These are phyloP conservation scores for Fusarium mangiferae DNA, from an alignment of 2,329 filamentous ascomycete genomes.

Conservation along the genomic window DNA sequence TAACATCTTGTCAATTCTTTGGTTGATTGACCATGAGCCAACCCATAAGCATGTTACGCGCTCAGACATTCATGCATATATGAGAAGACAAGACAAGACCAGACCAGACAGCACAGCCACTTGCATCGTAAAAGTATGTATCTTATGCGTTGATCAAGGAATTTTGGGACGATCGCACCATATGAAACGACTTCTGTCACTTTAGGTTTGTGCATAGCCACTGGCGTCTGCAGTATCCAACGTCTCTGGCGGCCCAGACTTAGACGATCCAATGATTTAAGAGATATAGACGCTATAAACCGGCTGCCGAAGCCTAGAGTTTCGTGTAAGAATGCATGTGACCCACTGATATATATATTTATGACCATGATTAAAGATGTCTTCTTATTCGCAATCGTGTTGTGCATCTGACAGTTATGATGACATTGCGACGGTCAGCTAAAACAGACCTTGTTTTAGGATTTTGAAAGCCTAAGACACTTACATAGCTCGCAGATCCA, in stretches of 20 bases:
- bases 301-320: slow-evolving; percentile 4
- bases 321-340: slow-evolving; percentile 6
- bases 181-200: slow-evolving; percentile 11
- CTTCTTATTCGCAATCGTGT: slow-evolving; percentile 20
- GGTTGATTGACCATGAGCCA: neutral
- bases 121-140: neutral
- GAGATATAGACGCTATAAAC: slow-evolving; percentile 4
- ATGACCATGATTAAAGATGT: neutral
- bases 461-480: slow-evolving; percentile 2
- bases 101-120: neutral
- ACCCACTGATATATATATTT: neutral
- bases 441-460: neutral
- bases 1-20: neutral
- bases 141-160: slow-evolving; percentile 1
- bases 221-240: slow-evolving; percentile 3
- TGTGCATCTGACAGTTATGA: slow-evolving; percentile 7
- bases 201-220: neutral
- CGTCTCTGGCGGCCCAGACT: neutral
- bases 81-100: neutral
- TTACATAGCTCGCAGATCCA: slow-evolving; percentile 2
- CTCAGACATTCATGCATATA: slow-evolving; percentile 7
- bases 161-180: neutral
- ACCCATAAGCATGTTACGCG: neutral
- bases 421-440: neutral
- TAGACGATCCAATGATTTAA: slow-evolving; percentile 1